Evolutionary conservation across 768 basidiomycete genomes (phyloP), one percentile per base, ranked within the genome.

Genomic region (Amyloporia xantha): DNA sequence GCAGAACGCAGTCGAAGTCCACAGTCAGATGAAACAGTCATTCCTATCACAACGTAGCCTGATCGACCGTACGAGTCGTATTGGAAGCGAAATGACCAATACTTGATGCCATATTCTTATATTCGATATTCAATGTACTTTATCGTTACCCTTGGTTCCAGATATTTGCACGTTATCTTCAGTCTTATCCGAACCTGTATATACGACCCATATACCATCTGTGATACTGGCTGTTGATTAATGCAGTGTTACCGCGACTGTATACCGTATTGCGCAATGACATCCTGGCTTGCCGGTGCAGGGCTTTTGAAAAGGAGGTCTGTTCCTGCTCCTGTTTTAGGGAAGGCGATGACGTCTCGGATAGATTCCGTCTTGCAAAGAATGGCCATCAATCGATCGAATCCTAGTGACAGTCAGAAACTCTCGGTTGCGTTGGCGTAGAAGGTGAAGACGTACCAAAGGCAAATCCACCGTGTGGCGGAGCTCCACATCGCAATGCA

Each of bases 321-420:
- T 20, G 81, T 77, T 4, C 94, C 93, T 50, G 71, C 78, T 35
- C 81, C 79, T 6, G 87, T 86, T 72, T 97, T 97, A 7, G 94
- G 94, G 71, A 97, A 97, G 17, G 94, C 94, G 55, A 97, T 95
- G 55, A 97, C 94, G 59, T 96, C 92, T 52, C 91, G 78, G 57
- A 97, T 97, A 33, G 91, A 91, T 50, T 78, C 76, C 3, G 91
- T 78, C 54, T 82, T 80, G 71, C 91, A 93, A 2, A 97, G 76
- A 54, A 94, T 92, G 11, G 92, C 76, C 81, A 96, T 86, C 53
- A 97, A 71, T 27, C 94, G 81, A 73, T 97, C 94, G 56, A 97
- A 90, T 40, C 93, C 93, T 94, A 64, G 19, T 35, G 3, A 20
- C 17, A 20, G n/a, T n/a, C n/a, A n/a, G n/a, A n/a, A n/a, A n/a